Evolutionary conservation across 169 alveolate species (phyloP).

Genomic region (Eimeria mitis): DNA sequence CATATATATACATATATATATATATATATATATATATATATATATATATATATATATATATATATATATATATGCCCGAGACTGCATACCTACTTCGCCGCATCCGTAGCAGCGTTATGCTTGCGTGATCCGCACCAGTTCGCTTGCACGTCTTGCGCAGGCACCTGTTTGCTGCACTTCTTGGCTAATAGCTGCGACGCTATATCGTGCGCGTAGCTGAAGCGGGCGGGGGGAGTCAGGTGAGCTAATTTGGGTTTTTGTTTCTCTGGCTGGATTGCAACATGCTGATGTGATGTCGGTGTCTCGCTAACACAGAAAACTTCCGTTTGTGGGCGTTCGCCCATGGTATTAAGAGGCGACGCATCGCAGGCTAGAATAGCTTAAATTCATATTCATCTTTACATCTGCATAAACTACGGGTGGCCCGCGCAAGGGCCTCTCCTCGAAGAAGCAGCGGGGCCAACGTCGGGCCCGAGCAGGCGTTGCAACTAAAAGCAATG

Average conservation of each 20-base stretch:
- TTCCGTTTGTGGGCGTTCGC: background rate
- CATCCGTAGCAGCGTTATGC: background rate
- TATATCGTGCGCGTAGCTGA: background rate
- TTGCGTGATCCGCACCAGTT: background rate
- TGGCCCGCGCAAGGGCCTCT: background rate
- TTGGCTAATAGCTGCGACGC: background rate
- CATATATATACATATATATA: no score
- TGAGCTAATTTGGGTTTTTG: background rate
- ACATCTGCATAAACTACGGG: background rate
- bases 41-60: no score
- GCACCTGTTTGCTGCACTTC: background rate
- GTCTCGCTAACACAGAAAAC: background rate
- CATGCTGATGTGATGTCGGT: background rate
- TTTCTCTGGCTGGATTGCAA: background rate
- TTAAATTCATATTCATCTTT: background rate
- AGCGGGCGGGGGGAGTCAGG: background rate
- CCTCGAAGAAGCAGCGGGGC: background rate
- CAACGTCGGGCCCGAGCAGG: background rate
- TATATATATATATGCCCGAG: no score
- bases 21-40: no score
- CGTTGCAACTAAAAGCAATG: constrained; percentile 12
- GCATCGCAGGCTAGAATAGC: background rate
- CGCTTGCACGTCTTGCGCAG: background rate
- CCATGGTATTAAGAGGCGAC: background rate
- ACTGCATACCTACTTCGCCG: no score